phyloP scores from a whole-genome alignment of 139 green algal genomes.

The Diplosphaera chodatii region DNA sequence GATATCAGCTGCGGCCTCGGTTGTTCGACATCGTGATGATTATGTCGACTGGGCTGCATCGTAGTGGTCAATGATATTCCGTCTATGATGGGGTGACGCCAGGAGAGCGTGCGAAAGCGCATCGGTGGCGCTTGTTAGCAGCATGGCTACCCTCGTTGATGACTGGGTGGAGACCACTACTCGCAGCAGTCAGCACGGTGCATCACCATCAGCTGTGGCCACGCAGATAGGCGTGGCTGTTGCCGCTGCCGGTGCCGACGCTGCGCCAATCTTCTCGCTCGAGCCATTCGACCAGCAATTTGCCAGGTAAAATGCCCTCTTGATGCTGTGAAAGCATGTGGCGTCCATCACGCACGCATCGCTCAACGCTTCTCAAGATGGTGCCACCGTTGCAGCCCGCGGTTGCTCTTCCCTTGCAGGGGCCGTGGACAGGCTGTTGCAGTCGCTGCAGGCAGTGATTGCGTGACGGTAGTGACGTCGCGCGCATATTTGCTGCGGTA shows the following conservation, averaged over 20 bases:
- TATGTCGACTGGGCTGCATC: too few relatives aligned
- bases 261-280: constrained; percentile 15
- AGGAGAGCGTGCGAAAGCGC: too few relatives aligned
- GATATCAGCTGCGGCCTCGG: too few relatives aligned
- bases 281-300: constrained; percentile 12
- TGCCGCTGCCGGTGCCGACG: neutral
- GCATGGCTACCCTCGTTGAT: neutral
- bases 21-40: too few relatives aligned
- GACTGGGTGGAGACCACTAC: neutral
- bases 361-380: too few relatives aligned
- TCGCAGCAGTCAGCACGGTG: neutral
- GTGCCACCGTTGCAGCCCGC: too few relatives aligned
- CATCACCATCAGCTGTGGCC: neutral
- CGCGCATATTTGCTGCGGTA: constrained; percentile 71
- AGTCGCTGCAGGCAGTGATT: constrained; percentile 46
- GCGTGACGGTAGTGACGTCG: constrained; percentile 65
- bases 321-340: too few relatives aligned
- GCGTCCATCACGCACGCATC: too few relatives aligned
- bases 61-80: too few relatives aligned
- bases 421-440: constrained; percentile 45
- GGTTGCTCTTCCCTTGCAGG: too few relatives aligned
- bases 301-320: constrained; percentile 13
- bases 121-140: too few relatives aligned
- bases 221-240: neutral
- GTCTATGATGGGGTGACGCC: too few relatives aligned